Evolutionary conservation across 164 flowering plant species (phyloP).

Genomic region (Vitis cinerea): DNA sequence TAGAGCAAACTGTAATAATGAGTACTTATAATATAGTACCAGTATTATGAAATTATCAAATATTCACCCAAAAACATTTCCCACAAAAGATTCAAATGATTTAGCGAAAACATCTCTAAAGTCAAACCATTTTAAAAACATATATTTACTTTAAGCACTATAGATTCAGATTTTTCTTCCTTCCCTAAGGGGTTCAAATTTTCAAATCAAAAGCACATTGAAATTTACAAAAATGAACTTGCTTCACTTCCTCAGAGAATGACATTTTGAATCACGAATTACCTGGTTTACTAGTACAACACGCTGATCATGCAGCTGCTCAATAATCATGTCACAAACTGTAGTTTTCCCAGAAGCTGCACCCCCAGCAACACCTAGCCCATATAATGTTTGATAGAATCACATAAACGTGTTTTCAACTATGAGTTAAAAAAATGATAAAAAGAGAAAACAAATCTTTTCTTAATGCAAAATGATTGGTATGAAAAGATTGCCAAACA

Average conservation of each 20-base stretch:
- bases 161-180: too few species aligned
- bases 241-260: neutral
- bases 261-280: constrained; percentile 1
- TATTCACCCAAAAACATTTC: too few species aligned
- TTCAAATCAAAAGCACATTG: neutral
- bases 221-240: neutral
- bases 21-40: too few species aligned
- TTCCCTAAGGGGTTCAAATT: too few species aligned
- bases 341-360: constrained; percentile 97
- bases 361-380: constrained; percentile 94
- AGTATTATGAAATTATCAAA: too few species aligned
- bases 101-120: too few species aligned
- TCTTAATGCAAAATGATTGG: neutral
- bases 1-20: too few species aligned
- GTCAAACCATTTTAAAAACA: too few species aligned
- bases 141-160: too few species aligned
- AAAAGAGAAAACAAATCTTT: neutral
- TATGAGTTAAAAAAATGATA: too few species aligned
- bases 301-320: constrained; percentile 97
- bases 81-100: too few species aligned
- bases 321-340: constrained; percentile 95
- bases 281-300: constrained; percentile 98
- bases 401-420: too few species aligned
- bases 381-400: neutral
- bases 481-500: neutral